Conservation (phyloP, 2,329 filamentous ascomycete genomes). For the Purpureocillium takamizusanense region DNA sequence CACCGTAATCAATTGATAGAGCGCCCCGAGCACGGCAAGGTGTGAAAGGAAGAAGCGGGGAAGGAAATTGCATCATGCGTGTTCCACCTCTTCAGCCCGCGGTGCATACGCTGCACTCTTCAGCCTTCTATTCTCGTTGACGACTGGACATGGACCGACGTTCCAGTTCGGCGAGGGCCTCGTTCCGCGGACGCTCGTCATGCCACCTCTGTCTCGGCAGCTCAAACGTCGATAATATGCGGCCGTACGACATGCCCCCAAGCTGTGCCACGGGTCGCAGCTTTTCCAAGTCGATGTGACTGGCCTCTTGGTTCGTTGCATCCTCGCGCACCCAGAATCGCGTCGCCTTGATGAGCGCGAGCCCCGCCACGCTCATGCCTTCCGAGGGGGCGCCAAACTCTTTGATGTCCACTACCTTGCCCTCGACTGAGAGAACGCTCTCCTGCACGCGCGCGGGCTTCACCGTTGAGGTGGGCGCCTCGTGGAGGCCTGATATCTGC, state of each 20-base stretch:
- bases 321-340: constrained; percentile 19
- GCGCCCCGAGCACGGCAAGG: too few relatives aligned
- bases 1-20: too few relatives aligned
- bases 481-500: constrained; percentile 50
- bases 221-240: constrained; percentile 15
- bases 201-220: constrained; percentile 13
- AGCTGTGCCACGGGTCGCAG: constrained; percentile 14
- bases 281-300: constrained; percentile 13
- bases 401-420: constrained; percentile 17
- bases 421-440: constrained; percentile 17
- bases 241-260: constrained; percentile 16
- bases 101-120: too few relatives aligned
- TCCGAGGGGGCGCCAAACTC: constrained; percentile 12
- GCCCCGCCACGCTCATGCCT: constrained; percentile 12
- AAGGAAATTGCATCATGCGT: too few relatives aligned
- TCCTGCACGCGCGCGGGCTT: constrained; percentile 15
- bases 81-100: too few relatives aligned
- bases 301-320: constrained; percentile 12
- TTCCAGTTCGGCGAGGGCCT: too few relatives aligned
- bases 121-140: too few relatives aligned
- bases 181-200: constrained; percentile 3
- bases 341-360: constrained; percentile 18
- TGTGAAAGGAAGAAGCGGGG: too few relatives aligned
- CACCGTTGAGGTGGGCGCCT: constrained; percentile 13
- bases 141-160: too few relatives aligned